These are phyloP conservation scores for Hortiboletus campestris DNA, from an alignment of 768 basidiomycete species.

Conservation along the genomic window DNA sequence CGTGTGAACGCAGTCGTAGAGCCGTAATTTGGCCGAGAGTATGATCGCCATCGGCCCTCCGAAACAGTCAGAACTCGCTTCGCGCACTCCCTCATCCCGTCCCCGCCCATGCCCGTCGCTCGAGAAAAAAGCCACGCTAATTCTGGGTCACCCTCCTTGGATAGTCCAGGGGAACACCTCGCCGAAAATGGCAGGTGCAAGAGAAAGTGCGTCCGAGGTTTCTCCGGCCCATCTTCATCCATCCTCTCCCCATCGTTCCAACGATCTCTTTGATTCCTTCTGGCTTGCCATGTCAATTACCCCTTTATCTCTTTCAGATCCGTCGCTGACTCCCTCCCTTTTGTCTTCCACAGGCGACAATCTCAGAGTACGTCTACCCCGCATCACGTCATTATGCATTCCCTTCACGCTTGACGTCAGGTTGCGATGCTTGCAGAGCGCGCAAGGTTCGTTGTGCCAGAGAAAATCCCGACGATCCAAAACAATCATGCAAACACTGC, in stretches of 20 bases:
- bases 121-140: constrained; percentile 64
- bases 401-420: constrained; percentile 39
- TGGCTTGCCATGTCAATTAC: not conserved
- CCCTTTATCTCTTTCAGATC: constrained; percentile 19
- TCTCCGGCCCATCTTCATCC: constrained; percentile 42
- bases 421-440: constrained; percentile 83
- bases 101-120: constrained; percentile 54
- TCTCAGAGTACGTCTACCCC: constrained; percentile 64
- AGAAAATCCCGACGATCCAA: constrained; percentile 74
- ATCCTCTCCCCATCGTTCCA: not conserved
- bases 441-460: constrained; percentile 84
- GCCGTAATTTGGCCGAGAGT: too few relatives aligned
- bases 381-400: constrained; percentile 24
- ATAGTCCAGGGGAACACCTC: constrained; percentile 41
- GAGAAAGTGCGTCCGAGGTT: constrained; percentile 73
- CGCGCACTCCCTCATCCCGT: too few relatives aligned
- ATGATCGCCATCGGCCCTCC: too few relatives aligned
- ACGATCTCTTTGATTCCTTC: constrained; percentile 4
- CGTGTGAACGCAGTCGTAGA: too few relatives aligned
- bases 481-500: constrained; percentile 85
- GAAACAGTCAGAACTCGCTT: too few relatives aligned
- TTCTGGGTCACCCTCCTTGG: constrained; percentile 51
- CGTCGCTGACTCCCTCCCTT: constrained; percentile 31
- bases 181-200: constrained; percentile 53
- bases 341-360: constrained; percentile 60